A percentile compares a stretch with the other conserved stretches of the same genome.
phyloP scores from a whole-genome alignment of 805 yeast genomes.

The Ogataea neopini region DNA sequence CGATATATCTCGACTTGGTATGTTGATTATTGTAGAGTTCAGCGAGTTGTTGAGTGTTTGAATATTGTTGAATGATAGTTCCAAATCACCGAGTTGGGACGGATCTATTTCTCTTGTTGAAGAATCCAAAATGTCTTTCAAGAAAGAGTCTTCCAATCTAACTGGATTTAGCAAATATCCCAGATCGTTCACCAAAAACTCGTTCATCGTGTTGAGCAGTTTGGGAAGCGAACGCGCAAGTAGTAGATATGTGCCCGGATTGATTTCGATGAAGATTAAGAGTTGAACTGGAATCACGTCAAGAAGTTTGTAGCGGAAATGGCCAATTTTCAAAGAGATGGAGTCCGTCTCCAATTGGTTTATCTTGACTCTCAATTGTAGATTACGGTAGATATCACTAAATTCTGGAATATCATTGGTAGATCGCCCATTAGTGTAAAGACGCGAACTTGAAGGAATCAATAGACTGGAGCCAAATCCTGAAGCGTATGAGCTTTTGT shows the following conservation, averaged over 20 bases:
- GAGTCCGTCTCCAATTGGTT: slow-evolving; percentile 15
- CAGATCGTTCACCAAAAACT: slow-evolving; percentile 25
- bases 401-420: slow-evolving; percentile 27
- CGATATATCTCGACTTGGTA: slow-evolving; percentile 26
- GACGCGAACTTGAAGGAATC: slow-evolving; percentile 25
- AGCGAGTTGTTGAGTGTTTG: slow-evolving; percentile 24
- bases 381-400: slow-evolving; percentile 20
- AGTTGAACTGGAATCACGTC: slow-evolving; percentile 31
- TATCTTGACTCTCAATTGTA: slow-evolving; percentile 30
- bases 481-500: slow-evolving; percentile 12
- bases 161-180: slow-evolving; percentile 24
- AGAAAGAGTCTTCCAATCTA: slow-evolving; percentile 15
- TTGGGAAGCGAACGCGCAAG: slow-evolving; percentile 25
- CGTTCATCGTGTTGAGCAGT: slow-evolving; percentile 22
- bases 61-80: slow-evolving; percentile 21
- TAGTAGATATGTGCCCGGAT: slow-evolving; percentile 23
- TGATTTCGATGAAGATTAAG: slow-evolving; percentile 27
- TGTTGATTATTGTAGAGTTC: slow-evolving; percentile 26
- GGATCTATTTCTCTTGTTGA: slow-evolving; percentile 10
- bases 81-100: slow-evolving; percentile 17
- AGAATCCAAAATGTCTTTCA: slow-evolving; percentile 16
- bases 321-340: slow-evolving; percentile 25
- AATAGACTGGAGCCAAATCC: slow-evolving; percentile 12
- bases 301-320: slow-evolving; percentile 32
- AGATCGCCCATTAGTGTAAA: slow-evolving; percentile 24